These are phyloP conservation scores for Salmacisia buchloeana DNA, from an alignment of 1,284 basidiomycete species.

Conservation along the genomic window DNA sequence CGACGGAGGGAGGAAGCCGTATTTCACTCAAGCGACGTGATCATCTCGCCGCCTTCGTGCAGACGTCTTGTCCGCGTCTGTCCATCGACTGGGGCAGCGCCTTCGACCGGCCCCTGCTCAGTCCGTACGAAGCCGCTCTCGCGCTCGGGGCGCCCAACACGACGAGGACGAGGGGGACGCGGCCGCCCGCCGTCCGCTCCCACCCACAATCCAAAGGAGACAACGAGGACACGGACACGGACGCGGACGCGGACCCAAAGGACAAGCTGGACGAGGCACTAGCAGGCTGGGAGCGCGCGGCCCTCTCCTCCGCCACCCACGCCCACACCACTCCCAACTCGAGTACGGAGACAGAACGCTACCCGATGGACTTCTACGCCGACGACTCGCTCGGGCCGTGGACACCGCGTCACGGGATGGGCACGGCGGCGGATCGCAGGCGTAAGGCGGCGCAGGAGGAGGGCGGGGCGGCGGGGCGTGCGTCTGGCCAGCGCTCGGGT, in stretches of 20 bases:
- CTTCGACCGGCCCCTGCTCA: slow-evolving; percentile 80
- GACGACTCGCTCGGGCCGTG: slow-evolving; percentile 61
- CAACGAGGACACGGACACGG: slow-evolving; percentile 39
- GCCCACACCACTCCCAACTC: neutral
- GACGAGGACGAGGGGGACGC: neutral
- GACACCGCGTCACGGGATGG: slow-evolving; percentile 52
- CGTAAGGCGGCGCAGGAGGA: neutral
- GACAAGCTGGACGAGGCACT: slow-evolving; percentile 17
- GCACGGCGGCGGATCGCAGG: slow-evolving; percentile 6
- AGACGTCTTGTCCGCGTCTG: slow-evolving; percentile 89
- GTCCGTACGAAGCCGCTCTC: slow-evolving; percentile 88
- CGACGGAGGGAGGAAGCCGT: neutral
- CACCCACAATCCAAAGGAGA: neutral
- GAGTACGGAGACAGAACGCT: slow-evolving; percentile 55
- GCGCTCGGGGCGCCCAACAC: slow-evolving; percentile 61
- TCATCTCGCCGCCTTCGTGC: slow-evolving; percentile 79
- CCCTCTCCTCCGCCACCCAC: no score
- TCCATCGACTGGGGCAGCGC: slow-evolving; percentile 89
- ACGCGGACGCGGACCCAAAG: slow-evolving; percentile 33
- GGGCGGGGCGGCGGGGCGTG: neutral
- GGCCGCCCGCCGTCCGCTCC: neutral
- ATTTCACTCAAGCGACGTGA: neutral
- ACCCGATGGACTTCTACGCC: slow-evolving; percentile 96
- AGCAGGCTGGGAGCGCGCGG: slow-evolving; percentile 34
- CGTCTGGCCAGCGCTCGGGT: neutral